These are phyloP conservation scores for Russula sp. DNA, from an alignment of 768 basidiomycete genomes.

Conservation along the genomic window DNA sequence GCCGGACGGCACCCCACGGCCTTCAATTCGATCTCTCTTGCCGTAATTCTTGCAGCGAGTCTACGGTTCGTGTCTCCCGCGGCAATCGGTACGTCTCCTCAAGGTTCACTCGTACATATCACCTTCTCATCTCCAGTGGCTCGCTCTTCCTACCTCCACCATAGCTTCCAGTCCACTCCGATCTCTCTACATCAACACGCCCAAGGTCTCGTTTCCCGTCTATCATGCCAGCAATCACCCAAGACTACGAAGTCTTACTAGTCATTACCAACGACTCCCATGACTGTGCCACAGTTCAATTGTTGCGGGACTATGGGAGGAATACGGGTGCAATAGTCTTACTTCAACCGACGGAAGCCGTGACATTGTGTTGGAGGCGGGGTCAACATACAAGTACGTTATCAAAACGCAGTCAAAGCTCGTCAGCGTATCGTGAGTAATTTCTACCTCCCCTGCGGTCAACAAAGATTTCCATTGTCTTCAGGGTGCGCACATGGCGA, in stretches of 20 bases:
- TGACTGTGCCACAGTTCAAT: constrained; percentile 60
- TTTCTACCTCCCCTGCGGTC: neutral
- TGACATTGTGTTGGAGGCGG: constrained; percentile 70
- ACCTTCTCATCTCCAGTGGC: constrained; percentile 17
- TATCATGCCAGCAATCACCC: constrained; percentile 57
- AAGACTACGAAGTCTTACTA: constrained; percentile 62
- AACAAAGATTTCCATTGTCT: neutral
- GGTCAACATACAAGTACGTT: constrained; percentile 65
- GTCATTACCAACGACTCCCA: constrained; percentile 69
- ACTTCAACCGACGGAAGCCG: constrained; percentile 58
- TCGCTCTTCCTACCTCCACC: too few relatives aligned
- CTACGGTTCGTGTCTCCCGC: constrained; percentile 25
- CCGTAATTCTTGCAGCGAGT: constrained; percentile 29
- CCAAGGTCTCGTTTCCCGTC: constrained; percentile 40
- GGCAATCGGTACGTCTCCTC: constrained; percentile 24
- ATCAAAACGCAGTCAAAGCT: constrained; percentile 64
- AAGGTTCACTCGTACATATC: neutral
- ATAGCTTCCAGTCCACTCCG: constrained; percentile 19
- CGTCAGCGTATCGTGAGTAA: constrained; percentile 63
- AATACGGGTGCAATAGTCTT: constrained; percentile 52
- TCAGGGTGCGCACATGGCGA: constrained; percentile 63
- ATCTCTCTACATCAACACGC: constrained; percentile 19
- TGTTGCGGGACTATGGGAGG: constrained; percentile 61
- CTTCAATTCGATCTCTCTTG: constrained; percentile 25
- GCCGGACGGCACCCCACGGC: constrained; percentile 22